A percentile compares a stretch with the other conserved stretches of the same genome.
These are phyloP conservation scores for Massariosphaeria phaeospora DNA, from an alignment of 495 filamentous ascomycete genomes.

Conservation along the genomic window DNA sequence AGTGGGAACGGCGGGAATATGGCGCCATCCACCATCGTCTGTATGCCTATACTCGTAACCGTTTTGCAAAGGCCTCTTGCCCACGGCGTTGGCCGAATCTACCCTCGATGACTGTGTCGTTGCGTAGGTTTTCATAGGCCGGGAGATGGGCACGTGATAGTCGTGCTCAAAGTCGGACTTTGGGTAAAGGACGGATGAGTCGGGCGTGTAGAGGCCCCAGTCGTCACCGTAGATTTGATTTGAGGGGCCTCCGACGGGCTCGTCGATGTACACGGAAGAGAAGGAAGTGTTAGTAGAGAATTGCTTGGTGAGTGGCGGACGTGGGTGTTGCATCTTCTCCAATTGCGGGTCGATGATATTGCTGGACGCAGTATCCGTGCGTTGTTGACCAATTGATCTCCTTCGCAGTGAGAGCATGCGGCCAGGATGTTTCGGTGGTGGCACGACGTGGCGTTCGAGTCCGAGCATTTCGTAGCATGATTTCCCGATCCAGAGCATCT, in stretches of 20 bases:
- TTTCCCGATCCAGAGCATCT: constrained; percentile 64
- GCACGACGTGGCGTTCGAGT: constrained; percentile 4
- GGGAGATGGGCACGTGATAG: neutral
- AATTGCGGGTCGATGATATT: constrained; percentile 29
- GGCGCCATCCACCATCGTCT: neutral
- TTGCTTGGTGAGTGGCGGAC: constrained; percentile 8
- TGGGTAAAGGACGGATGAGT: constrained; percentile 18
- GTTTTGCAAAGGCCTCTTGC: constrained; percentile 16
- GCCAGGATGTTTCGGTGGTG: constrained; percentile 17
- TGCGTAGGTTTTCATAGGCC: neutral
- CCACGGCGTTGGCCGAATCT: neutral
- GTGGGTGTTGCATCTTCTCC: constrained; percentile 34
- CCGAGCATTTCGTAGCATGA: constrained; percentile 31
- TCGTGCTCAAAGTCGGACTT: neutral
- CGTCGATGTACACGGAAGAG: constrained; percentile 30
- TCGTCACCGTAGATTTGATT: constrained; percentile 3
- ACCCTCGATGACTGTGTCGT: neutral
- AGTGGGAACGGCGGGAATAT: neutral
- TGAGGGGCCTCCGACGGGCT: constrained; percentile 8
- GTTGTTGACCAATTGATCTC: too few species aligned
- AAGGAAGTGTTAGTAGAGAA: constrained; percentile 24
- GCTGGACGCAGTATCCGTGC: constrained; percentile 4
- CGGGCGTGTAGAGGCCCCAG: constrained; percentile 18
- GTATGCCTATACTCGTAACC: constrained; percentile 19
- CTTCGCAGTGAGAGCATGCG: constrained; percentile 24